Evolutionary conservation across 768 basidiomycete genomes (phyloP), one percentile per base, ranked within the genome.

Genomic region (Leccinum boreale): DNA sequence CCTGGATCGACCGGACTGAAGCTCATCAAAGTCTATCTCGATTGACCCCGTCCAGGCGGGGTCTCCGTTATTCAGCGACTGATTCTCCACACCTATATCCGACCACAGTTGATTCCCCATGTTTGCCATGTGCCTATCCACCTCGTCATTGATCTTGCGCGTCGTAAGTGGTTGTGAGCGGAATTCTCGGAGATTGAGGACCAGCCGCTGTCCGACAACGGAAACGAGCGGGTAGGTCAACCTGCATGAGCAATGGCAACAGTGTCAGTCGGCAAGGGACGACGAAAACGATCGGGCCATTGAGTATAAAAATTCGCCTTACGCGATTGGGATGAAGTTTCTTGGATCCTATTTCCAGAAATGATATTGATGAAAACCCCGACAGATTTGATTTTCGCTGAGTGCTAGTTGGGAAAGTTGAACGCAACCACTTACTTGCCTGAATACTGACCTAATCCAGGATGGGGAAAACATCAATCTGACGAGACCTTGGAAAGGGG

Each of bases 111-210:
- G n/a, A 7, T 19, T n/a, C 10, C 50, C 31, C 50, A 51, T 51
- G 21, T 33, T 21, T 21, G 50, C 50, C 31, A 51, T 51, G 8
- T 51, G 50, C 21, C 50, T 31, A 8, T 61, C 52, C 12, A 62
- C 54, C 33, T 61, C 44, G 15, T 52, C 42, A 17, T 59, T 58
- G 51, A 62, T 51, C 14, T 55, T 28, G 12, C 56, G 49, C 11
- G 46, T 23, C 33, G 62, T 61, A 44, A 44, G 54, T 9, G 51
- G 48, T 23, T 19, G 50, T 17, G 33, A 31, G 10, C 33, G 54
- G 14, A 64, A 33, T 2, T 56, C 44, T 3, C 64, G 63, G 2
- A 66, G 55, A 48, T 66, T 66, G 36, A 66, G 57, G 19, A 66
- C 58, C 39, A 66, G 57, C 10, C 65, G 57, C 19, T 66, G 65